These are phyloP conservation scores for Citrullus mucosospermus DNA, from an alignment of 306 rosid genomes.

Conservation along the genomic window DNA sequence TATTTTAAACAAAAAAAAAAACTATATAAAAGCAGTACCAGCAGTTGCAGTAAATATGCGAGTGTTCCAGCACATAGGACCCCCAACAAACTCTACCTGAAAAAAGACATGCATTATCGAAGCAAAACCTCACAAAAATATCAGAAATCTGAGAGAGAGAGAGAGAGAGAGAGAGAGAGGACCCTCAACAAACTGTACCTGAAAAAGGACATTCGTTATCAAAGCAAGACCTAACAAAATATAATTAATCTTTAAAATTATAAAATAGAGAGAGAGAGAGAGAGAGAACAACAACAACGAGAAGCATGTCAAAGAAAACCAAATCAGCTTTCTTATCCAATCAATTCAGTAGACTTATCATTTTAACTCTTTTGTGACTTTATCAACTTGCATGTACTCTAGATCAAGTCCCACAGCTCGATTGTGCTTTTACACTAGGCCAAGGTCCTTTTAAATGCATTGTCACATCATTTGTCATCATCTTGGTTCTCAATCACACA, in stretches of 20 bases:
- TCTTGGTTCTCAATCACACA: background rate
- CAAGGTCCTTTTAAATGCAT: background rate
- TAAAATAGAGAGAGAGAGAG: no score
- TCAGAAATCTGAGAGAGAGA: background rate
- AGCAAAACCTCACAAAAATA: background rate
- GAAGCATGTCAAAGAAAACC: background rate
- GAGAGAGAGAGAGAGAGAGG: no score
- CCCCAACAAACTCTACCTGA: slow-evolving; percentile 97
- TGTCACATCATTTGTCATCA: background rate
- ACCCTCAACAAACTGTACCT: slow-evolving; percentile 93
- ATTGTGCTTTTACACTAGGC: background rate
- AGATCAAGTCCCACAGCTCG: background rate
- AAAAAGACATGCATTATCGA: background rate
- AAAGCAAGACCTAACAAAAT: background rate
- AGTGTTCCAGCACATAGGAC: slow-evolving; percentile 96
- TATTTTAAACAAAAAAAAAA: background rate
- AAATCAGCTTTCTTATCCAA: background rate
- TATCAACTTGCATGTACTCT: background rate
- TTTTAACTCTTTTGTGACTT: background rate
- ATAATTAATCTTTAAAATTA: background rate
- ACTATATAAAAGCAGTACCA: slow-evolving; percentile 27
- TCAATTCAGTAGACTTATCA: background rate
- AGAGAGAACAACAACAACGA: no score
- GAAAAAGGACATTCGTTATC: slow-evolving; percentile 10
- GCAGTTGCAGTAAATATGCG: slow-evolving; percentile 79